Base-by-base conservation (phyloP, 345 rosid genomes). In the Pseudoturritis turrita region DNA sequence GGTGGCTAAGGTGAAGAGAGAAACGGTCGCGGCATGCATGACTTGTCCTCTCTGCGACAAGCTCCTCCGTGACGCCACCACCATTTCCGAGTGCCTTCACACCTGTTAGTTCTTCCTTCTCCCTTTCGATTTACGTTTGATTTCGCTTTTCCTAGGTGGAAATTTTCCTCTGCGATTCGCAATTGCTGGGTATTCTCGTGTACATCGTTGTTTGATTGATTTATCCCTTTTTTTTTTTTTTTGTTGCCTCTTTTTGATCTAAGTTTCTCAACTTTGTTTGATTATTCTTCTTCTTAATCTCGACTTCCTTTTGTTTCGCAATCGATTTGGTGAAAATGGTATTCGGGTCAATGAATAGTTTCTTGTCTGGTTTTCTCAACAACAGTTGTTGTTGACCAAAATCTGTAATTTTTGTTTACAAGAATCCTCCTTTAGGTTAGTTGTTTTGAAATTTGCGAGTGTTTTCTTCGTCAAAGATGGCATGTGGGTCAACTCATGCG, bases 61-160 rank as follows among this genome's bases (percentile, higher is more conserved):
- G 72, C 83, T 94, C 78, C 77, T 94, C 36, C 81, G 83, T 58
- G 92, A 94, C 63, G 97, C 98, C 77, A 91, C 97, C 69, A 89
- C 97, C 79, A 83, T 94, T 65, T 80, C 95, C 33, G 98, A 94
- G 77, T 94, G 98, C 44, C 97, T 94, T 56, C 98, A 94, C 53
- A 85, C 98, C 62, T 94, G 98, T 94, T 64, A 85, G 90, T 88
- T 76, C 65, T 54, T 45, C n/a, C 51, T 37, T 50, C 19, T 23
- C 56, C 46, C 10, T 12, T 78, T 52, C 37, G 54, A 39, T 77
- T 78, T 41, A 40, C 70, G 71, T 68, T 55, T 59, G 45, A 15
- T 69, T 63, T 70, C 26, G 51, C 13, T 37, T 44, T 43, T 50
- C 10, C 14, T 49, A 8, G 2, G 12, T 47, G 21, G 47, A 10